Evolutionary conservation across 1,139 yeast species (phyloP), one percentile per base, ranked within the genome.

Genomic region (Groenewaldozyma sp.): DNA sequence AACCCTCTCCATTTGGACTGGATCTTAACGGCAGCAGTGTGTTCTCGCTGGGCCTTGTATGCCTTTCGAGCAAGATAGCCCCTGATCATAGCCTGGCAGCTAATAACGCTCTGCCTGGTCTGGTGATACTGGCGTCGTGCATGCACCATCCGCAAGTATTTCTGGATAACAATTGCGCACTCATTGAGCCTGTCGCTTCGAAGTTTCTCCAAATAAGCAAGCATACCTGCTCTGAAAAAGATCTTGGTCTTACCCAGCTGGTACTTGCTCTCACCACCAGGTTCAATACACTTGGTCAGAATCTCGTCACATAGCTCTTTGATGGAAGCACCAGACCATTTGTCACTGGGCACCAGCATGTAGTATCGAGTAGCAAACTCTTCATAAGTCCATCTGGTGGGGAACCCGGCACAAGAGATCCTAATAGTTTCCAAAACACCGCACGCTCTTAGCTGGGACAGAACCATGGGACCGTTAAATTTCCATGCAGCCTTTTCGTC

Each of bases 381-480:
- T 41, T 81, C 88, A 58, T 86, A 91, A 1, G 95, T 75, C 93
- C 96, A 87, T 58, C 97, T 73, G 0, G 96, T 82, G 24, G 98
- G 98, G 72, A 87, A 91, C 28, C 98, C 98, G 37, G 95, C 97
- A 65, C 96, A 88, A 7, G 97, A 88, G 39, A 91, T 91, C 54
- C 95, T 72, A 56, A 91, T 91, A 1, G 98, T 91, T 63, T 93
- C 98, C 52, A 91, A 70, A 38, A 91, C 98, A 78, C 98, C 98
- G 71, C 98, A 91, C 13, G 98, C 98, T 57, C 98, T 77, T 50
- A 91, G 72, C 63, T 91, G 98, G 5, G 94, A 81, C 48, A 91
- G 70, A 35, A 91, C 98, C 96, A 91, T 87, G 40, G 88, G 73
- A 24, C 95, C 87, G 56, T 87, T 95, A 64, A 91, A 91, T 58